Percentiles rank a stretch among this genome's conserved stretches.
Conservation (phyloP, 1,139 yeast species). For the Insectozyma bohioensis region DNA sequence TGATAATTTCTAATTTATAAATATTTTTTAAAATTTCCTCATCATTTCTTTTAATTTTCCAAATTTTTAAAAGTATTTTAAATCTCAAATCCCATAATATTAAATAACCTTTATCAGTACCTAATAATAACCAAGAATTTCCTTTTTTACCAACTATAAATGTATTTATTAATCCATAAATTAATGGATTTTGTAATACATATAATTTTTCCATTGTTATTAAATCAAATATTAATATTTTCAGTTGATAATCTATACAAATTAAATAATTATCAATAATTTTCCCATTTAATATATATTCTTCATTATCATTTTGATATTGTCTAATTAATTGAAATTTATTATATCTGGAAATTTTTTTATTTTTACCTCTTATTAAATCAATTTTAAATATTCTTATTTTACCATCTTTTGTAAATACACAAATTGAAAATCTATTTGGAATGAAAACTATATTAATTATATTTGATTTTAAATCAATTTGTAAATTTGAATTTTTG, state of each 20-base stretch:
- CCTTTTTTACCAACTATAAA: slow-evolving; percentile 52
- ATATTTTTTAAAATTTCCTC: too few species aligned
- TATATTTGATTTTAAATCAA: slow-evolving; percentile 49
- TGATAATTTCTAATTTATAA: too few species aligned
- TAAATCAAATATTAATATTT: slow-evolving; percentile 58
- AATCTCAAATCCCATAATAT: slow-evolving; percentile 84
- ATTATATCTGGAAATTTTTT: slow-evolving; percentile 31
- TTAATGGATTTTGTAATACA: slow-evolving; percentile 53
- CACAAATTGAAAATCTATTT: slow-evolving; percentile 65
- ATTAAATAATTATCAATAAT: slow-evolving; percentile 41
- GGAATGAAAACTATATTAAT: slow-evolving; percentile 53
- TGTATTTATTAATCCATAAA: slow-evolving; percentile 67
- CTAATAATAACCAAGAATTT: slow-evolving; percentile 65
- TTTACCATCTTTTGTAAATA: slow-evolving; percentile 64
- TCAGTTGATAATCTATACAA: slow-evolving; percentile 54
- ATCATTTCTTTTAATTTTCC: slow-evolving; percentile 44
- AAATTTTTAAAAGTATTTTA: slow-evolving; percentile 55
- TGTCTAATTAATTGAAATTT: slow-evolving; percentile 47
- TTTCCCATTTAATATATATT: neutral
- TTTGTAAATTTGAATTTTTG: slow-evolving; percentile 48
- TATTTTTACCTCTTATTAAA: slow-evolving; percentile 35
- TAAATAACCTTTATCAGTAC: slow-evolving; percentile 72
- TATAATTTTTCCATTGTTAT: slow-evolving; percentile 51
- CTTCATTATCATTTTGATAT: slow-evolving; percentile 19
- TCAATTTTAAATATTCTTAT: slow-evolving; percentile 60